Evolutionary conservation across 2,329 filamentous ascomycete species (phyloP), one percentile per base, ranked within the genome.

Genomic region (Orbilia javanica): DNA sequence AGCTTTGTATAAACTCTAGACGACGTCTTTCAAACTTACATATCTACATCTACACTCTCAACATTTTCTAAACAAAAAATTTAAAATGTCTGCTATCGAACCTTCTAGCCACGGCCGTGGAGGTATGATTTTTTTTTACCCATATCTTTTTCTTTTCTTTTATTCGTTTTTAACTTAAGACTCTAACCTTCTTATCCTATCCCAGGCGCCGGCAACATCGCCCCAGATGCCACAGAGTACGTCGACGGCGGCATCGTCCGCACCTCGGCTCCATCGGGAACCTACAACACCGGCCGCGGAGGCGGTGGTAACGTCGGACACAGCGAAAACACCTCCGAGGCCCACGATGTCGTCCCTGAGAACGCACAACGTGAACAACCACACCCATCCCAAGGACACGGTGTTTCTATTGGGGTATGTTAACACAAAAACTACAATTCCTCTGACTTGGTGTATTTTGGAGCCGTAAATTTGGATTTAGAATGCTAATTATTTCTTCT

Each of bases 231-330:
- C 78, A 90, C 88, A 42, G 81, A 86, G 80, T 91, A 91, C 82
- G 86, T 87, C 79, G 89, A 91, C 80, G 89, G 89, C 81, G 88
- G 89, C 79, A 88, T 91, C 66, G 88, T 88, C 70, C 88, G 89
- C 57, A 82, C 86, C 50, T 88, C 88, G 62, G 82, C 81, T 46
- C 81, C 81, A 13, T 63, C 84, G 2, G 85, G 74, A 22, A 78
- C 31, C 25, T 78, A 86, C 82, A 88, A 88, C 79, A 88, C 86
- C 83, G 88, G 90, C 80, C 86, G 86, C 25, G 88, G 89, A 79
- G 88, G 88, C 80, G 86, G 87, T 20, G 88, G 88, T 72, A 90
- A 90, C 84, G 89, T 90, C 80, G 86, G 84, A 81, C 88, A 89
- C 80, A 85, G 85, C 81, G 83, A 81, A 4, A 68, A 82, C 42